A percentile compares a stretch with the other conserved stretches of the same genome.
phyloP scores from a whole-genome alignment of 495 filamentous ascomycete genomes.

The Pyrenula massariospora region DNA sequence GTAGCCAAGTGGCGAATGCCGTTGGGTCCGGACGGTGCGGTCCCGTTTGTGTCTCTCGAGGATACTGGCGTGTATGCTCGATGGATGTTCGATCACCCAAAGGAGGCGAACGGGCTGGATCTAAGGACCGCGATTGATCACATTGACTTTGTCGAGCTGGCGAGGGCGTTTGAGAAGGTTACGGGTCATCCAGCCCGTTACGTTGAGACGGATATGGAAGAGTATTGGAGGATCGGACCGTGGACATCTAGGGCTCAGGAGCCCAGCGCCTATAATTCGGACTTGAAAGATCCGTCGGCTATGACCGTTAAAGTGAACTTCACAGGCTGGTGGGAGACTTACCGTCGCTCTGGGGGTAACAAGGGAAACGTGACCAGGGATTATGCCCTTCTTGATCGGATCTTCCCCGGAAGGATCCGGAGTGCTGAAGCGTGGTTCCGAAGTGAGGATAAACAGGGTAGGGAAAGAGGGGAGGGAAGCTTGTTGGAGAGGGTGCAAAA shows the following conservation, averaged over 20 bases:
- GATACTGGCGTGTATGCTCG: slow-evolving; percentile 41
- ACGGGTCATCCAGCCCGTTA: slow-evolving; percentile 38
- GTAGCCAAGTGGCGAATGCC: slow-evolving; percentile 33
- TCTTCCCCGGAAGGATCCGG: slow-evolving; percentile 33
- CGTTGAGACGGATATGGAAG: slow-evolving; percentile 26
- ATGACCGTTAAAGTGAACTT: slow-evolving; percentile 41
- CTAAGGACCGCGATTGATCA: slow-evolving; percentile 38
- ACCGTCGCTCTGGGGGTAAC: slow-evolving; percentile 7
- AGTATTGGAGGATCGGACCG: slow-evolving; percentile 21
- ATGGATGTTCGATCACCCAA: slow-evolving; percentile 44
- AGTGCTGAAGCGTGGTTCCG: slow-evolving; percentile 19
- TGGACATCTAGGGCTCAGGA: slow-evolving; percentile 8
- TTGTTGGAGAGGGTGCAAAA: not conserved
- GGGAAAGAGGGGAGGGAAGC: slow-evolving; percentile 2
- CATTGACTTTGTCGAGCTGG: slow-evolving; percentile 31
- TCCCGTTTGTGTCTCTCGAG: slow-evolving; percentile 35
- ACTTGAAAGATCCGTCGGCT: slow-evolving; percentile 24
- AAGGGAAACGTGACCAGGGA: slow-evolving; percentile 30
- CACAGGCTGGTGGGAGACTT: slow-evolving; percentile 39
- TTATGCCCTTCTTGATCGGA: slow-evolving; percentile 38
- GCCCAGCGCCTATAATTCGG: slow-evolving; percentile 25
- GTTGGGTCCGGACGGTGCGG: slow-evolving; percentile 22
- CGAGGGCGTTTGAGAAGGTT: slow-evolving; percentile 34
- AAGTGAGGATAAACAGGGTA: slow-evolving; percentile 5
- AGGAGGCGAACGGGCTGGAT: slow-evolving; percentile 35